Base-by-base conservation (phyloP, 2,329 filamentous ascomycete species). In the Ophiobolus disseminans region DNA sequence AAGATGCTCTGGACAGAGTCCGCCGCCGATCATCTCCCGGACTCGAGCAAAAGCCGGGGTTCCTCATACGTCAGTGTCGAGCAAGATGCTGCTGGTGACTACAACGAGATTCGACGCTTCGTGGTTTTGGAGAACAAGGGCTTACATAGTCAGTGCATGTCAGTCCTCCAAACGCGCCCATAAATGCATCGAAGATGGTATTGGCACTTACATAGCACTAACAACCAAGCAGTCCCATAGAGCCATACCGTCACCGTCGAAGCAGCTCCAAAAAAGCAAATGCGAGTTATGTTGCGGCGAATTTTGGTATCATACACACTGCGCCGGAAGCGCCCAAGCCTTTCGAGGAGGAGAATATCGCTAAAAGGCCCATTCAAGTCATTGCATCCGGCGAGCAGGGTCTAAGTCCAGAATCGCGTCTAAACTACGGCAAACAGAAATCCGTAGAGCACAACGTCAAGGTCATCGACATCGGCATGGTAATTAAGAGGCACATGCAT, bases 371-470 rank as follows among this genome's bases (percentile, higher is more conserved):
- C n/a, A n/a, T n/a, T n/a, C n/a, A n/a, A n/a, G n/a, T n/a, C n/a
- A n/a, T n/a, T n/a, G n/a, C n/a, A n/a, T n/a, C n/a, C n/a, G n/a
- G n/a, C n/a, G n/a, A n/a, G n/a, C n/a, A n/a, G n/a, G n/a, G n/a
- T n/a, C 28, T 31, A 9, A 31, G 28, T 5, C 28, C 28, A 7
- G 28, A 31, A 14, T 31, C 63, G 1, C 53, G 64, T 4, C 34
- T 68, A 7, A 64, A 66, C 16, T 68, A 58, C 31, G 22, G 39
- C 5, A 68, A 66, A 20, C 39, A 58, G 5, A 66, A 68, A 30
- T 64, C 63, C 0, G 55, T 69, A 0, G 65, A 68, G 35, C 62
- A 68, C 35, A 66, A 68, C 22, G 62, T 69, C 14, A 69, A 69
- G 30, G 57, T 66, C 3, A 44, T 57, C 14, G 51, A 62, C 20